Percentiles rank a stretch among this genome's conserved stretches.
Evolutionary conservation across 768 basidiomycete genomes (phyloP).

Genomic region (Pulveroboletus frians): DNA sequence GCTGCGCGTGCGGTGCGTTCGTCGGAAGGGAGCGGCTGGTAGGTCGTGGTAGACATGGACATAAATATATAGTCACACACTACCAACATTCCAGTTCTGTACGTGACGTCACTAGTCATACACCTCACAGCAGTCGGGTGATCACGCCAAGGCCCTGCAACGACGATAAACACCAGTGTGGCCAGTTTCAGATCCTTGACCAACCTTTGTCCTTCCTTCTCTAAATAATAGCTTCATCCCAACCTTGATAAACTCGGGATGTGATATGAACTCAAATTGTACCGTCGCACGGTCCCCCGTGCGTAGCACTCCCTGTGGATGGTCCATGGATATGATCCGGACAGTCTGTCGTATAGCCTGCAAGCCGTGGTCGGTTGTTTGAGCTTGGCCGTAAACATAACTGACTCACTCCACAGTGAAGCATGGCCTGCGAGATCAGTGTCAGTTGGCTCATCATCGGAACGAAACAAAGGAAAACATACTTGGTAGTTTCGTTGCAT

Average conservation of each 20-base stretch:
- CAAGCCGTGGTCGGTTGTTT: conserved; percentile 5
- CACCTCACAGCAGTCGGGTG: conserved; percentile 52
- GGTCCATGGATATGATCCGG: conserved; percentile 84
- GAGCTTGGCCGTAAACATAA: not conserved
- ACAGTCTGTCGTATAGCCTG: conserved; percentile 91
- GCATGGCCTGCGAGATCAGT: conserved; percentile 58
- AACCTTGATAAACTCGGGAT: conserved; percentile 87
- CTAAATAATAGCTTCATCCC: conserved; percentile 92
- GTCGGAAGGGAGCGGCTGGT: conserved; percentile 19
- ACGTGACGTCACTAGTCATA: conserved; percentile 15
- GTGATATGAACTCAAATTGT: conserved; percentile 90
- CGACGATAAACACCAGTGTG: conserved; percentile 5
- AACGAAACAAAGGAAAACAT: conserved; percentile 13
- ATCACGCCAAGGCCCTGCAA: conserved; percentile 71
- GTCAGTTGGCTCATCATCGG: not conserved
- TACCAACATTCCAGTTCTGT: conserved; percentile 16
- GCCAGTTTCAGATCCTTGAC: conserved; percentile 11
- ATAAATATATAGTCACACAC: conserved; percentile 9
- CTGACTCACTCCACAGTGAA: conserved; percentile 76
- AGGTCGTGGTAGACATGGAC: conserved; percentile 20
- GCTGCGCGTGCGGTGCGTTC: conserved; percentile 14
- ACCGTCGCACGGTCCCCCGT: conserved; percentile 95
- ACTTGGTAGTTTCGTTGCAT: conserved; percentile 91
- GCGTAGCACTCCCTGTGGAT: conserved; percentile 81
- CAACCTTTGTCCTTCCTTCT: conserved; percentile 92